Conservation (phyloP, 2,329 filamentous ascomycete genomes). For the Aspergillus brasiliensis region DNA sequence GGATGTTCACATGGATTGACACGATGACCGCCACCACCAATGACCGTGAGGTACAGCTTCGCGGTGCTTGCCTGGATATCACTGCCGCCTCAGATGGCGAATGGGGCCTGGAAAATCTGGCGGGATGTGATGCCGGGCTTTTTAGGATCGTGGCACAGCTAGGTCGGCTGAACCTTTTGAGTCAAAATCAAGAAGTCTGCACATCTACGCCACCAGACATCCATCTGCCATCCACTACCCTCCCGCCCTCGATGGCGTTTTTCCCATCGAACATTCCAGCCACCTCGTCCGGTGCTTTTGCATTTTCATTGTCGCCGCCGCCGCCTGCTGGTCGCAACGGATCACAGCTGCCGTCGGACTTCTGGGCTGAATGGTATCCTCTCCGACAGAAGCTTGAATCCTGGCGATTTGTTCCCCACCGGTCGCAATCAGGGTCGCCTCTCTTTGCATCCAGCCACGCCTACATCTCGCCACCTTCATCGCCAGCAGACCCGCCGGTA, state of each 20-base stretch:
- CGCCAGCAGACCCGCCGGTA: slow-evolving; percentile 27
- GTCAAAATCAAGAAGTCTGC: slow-evolving; percentile 60
- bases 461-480: slow-evolving; percentile 34
- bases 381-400: slow-evolving; percentile 73
- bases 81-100: slow-evolving; percentile 66
- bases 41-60: slow-evolving; percentile 81
- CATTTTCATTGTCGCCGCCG: slow-evolving; percentile 32
- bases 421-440: slow-evolving; percentile 19
- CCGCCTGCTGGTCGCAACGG: slow-evolving; percentile 22
- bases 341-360: slow-evolving; percentile 44
- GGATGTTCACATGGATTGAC: slow-evolving; percentile 92
- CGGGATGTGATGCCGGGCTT: slow-evolving; percentile 81
- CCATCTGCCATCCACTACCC: slow-evolving; percentile 25
- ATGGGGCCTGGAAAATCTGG: slow-evolving; percentile 78
- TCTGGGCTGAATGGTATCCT: slow-evolving; percentile 86
- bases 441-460: slow-evolving; percentile 19
- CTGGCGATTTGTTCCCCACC: slow-evolving; percentile 69
- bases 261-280: slow-evolving; percentile 24
- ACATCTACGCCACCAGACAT: slow-evolving; percentile 13
- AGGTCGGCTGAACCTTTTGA: slow-evolving; percentile 80
- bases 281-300: slow-evolving; percentile 34
- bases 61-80: slow-evolving; percentile 64
- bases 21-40: slow-evolving; percentile 91
- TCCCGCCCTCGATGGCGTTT: slow-evolving; percentile 39
- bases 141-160: slow-evolving; percentile 86